Evolutionary conservation across 2,329 filamentous ascomycete genomes (phyloP).

Genomic region (Fusarium vanettenii): DNA sequence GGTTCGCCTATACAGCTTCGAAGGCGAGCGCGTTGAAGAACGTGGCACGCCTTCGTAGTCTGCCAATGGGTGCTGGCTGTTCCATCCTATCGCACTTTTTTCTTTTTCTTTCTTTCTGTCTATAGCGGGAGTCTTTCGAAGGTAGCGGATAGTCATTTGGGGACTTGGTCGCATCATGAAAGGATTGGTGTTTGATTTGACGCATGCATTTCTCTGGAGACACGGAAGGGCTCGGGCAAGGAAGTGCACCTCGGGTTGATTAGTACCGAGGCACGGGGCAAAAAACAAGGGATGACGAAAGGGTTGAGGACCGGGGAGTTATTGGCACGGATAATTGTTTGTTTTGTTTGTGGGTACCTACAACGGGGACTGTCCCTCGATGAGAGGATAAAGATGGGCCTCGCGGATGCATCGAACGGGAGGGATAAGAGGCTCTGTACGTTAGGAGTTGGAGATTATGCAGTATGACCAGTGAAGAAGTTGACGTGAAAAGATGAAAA

Average conservation of each 20-base stretch:
- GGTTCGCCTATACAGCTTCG: slow-evolving; percentile 85
- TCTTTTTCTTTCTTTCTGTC: slow-evolving; percentile 12
- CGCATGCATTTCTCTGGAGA: neutral
- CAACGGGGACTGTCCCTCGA: slow-evolving; percentile 3
- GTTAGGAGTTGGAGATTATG: neutral
- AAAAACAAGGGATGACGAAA: slow-evolving; percentile 12
- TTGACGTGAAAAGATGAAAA: neutral
- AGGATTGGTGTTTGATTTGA: slow-evolving; percentile 6
- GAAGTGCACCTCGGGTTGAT: slow-evolving; percentile 3
- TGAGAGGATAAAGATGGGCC: slow-evolving; percentile 8
- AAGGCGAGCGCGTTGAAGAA: slow-evolving; percentile 62
- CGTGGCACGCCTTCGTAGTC: slow-evolving; percentile 63
- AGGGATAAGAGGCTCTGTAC: neutral
- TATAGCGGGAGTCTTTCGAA: slow-evolving; percentile 26
- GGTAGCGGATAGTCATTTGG: neutral
- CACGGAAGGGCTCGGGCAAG: neutral
- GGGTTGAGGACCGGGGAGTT: slow-evolving; percentile 14
- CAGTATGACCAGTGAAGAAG: slow-evolving; percentile 1
- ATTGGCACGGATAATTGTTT: slow-evolving; percentile 13
- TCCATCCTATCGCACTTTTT: neutral
- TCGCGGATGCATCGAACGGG: neutral
- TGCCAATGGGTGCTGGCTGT: neutral
- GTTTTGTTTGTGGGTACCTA: slow-evolving; percentile 10
- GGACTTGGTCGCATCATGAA: slow-evolving; percentile 11
- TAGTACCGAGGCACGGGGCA: slow-evolving; percentile 7